Conservation (phyloP, 139 green algal species). For the Micromonas commoda region DNA sequence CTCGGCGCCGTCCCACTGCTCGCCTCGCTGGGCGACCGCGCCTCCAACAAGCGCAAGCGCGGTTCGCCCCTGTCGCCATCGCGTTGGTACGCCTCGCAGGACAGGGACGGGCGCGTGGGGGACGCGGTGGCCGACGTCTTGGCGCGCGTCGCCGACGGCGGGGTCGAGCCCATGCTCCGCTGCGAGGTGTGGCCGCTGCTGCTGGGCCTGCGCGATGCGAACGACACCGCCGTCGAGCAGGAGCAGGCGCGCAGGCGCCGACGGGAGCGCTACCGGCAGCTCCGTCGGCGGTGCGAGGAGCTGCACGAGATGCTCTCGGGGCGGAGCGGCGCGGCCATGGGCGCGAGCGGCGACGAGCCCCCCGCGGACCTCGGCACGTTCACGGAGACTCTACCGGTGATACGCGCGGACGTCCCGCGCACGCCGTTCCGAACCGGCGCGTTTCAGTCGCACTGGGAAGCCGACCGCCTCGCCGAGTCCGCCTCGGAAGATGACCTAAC, state of each 20-base stretch:
- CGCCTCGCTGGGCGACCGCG: too few relatives aligned
- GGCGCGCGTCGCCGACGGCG: not conserved
- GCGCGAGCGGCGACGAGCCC: not conserved
- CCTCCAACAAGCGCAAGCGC: too few relatives aligned
- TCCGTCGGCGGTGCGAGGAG: not conserved
- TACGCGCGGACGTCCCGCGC: not conserved
- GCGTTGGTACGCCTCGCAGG: not conserved
- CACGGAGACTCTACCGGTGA: not conserved
- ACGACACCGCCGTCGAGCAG: not conserved
- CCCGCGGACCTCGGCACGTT: not conserved
- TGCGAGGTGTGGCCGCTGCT: constrained; percentile 3
- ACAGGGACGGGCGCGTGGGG: not conserved
- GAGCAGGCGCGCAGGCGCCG: not conserved
- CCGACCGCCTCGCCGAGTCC: too few relatives aligned
- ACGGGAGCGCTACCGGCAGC: not conserved
- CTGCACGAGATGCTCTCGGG: not conserved
- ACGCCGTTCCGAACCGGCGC: not conserved
- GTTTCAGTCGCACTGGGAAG: not conserved
- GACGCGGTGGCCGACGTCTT: not conserved
- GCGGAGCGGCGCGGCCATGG: not conserved
- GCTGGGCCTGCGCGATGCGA: not conserved
- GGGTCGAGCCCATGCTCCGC: not conserved
- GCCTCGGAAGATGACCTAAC: too few relatives aligned
- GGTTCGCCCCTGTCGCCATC: too few relatives aligned
- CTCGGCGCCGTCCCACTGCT: too few relatives aligned